Base-by-base conservation (phyloP, 2,329 filamentous ascomycete species). In the Ceratocystis diversiconidia region DNA sequence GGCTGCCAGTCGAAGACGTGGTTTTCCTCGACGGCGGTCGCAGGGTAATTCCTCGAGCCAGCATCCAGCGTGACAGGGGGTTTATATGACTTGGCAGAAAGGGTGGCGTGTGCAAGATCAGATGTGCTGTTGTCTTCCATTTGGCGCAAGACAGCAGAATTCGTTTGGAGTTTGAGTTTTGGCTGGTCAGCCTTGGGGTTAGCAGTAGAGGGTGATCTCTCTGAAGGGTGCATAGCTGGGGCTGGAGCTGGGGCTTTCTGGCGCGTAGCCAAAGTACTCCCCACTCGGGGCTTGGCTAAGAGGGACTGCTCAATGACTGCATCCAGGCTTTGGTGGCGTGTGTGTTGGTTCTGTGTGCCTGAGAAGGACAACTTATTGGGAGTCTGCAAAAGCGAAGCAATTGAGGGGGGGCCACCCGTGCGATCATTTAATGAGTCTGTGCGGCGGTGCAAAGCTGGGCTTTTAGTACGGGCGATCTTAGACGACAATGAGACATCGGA, bases 111-210 rank as follows among this genome's bases (percentile, higher is more conserved):
- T 15, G 28, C 30, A 36, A 3, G 25, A 10, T 32, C 28, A 36
- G 55, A 59, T n/a, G 32, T n/a, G 28, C 36, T 59, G 28, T 28
- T 59, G 19, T 65, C 55, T 46, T 68, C 66, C 66, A 68, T 68
- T 30, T 63, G 36, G n/a, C 55, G 62, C 15, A 68, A 36, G 2
- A 68, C 52, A 43, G 65, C 50, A 5, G 66, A 64, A 43, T 68
- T 64, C 8, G 66, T 68, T n/a, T 62, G 61, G n/a, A 68, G 52
- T 25, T 63, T 68, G 6, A 68, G 61, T 25, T 64, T 65, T 2
- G 66, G 66, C 32, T 63, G 48, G 19, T 46, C 44, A n/a, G 48
- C 41, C 41, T 59, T 62, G 10, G 28, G n/a, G 3, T 57, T 44
- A 25, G 57, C 50, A 5, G 43, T 41, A 3, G 12, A 17, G 5